Percentiles rank a stretch among this genome's conserved stretches.
These are phyloP conservation scores for Blastocystis sp. DNA, from an alignment of 352 stramenopile species.

Conservation along the genomic window DNA sequence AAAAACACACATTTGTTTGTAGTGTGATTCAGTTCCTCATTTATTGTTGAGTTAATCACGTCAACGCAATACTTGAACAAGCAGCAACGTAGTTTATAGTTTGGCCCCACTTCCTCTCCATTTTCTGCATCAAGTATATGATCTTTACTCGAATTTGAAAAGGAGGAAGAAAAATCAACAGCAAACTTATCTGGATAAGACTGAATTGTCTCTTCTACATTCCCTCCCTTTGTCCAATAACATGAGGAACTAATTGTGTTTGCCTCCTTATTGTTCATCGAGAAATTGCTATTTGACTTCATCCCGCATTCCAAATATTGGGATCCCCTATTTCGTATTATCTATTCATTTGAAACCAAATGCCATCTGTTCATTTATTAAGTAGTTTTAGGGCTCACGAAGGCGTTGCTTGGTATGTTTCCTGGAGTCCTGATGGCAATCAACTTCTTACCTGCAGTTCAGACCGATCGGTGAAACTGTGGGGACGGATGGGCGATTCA, in stretches of 20 bases:
- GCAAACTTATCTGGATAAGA: not conserved
- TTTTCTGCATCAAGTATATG: not conserved
- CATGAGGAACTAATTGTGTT: conserved; percentile 8
- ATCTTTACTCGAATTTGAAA: not conserved
- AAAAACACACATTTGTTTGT: conserved; percentile 23
- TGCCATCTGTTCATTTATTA: not conserved
- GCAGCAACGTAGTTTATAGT: conserved; percentile 12
- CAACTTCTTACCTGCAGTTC: conserved; percentile 75
- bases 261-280: conserved; percentile 11
- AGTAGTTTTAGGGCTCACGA: conserved; percentile 70
- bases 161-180: not conserved
- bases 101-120: not conserved
- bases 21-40: not conserved
- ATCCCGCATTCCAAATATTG: not conserved
- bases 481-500: conserved; percentile 65
- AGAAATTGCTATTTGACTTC: not conserved
- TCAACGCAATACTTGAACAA: not conserved
- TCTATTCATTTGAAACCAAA: not conserved
- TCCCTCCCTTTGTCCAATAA: not conserved
- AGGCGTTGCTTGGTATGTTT: conserved; percentile 76
- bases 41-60: not conserved
- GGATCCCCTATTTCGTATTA: not conserved
- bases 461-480: conserved; percentile 76
- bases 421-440: conserved; percentile 74
- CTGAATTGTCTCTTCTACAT: not conserved